Base-by-base conservation (phyloP, 805 yeast species). In the Isabelozyma heimii region DNA sequence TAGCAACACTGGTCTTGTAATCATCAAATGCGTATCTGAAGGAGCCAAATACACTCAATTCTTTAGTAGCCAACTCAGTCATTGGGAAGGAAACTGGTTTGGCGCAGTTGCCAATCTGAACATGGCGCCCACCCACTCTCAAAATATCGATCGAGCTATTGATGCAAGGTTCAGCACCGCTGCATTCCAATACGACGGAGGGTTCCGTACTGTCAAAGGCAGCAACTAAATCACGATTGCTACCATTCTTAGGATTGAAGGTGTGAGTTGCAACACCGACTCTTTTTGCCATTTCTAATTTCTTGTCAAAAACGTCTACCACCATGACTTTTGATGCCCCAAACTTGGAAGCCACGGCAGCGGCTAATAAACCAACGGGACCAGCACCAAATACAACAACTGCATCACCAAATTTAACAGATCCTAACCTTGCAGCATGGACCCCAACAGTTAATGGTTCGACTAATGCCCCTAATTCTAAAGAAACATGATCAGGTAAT, bases 371-470 rank as follows among this genome's bases (percentile, higher is more conserved):
- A 17, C 96, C 97, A 51, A 90, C 90, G 8, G 96, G 96, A 9
- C 97, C 97, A 27, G 95, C 95, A 46, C 96, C 97, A 52, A 86
- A 85, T 1, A 89, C 88, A 40, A 81, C 84, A n/a, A 85, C 88
- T 17, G 73, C 67, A 46, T 85, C 87, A 48, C 92, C 92, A 59
- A 85, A 84, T 20, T 68, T 73, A 46, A 85, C 72, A 35, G 43
- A 70, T 3, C 84, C 91, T 44, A 80, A 73, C 62, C 82, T 84
- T 47, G 81, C 76, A 9, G 91, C 89, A 63, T 90, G 97, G 7
- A 89, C 94, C 43, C 86, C 97, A 44, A 90, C 97, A 24, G 89
- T 77, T 60, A 89, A 71, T 16, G 97, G 97, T 70, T 90, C 97
- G 43, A 85, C 88, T 59, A 89, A 67, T 1, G 97, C 96, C 54